These are phyloP conservation scores for Kondoa malvinella DNA, from an alignment of 768 basidiomycete species.

Conservation along the genomic window DNA sequence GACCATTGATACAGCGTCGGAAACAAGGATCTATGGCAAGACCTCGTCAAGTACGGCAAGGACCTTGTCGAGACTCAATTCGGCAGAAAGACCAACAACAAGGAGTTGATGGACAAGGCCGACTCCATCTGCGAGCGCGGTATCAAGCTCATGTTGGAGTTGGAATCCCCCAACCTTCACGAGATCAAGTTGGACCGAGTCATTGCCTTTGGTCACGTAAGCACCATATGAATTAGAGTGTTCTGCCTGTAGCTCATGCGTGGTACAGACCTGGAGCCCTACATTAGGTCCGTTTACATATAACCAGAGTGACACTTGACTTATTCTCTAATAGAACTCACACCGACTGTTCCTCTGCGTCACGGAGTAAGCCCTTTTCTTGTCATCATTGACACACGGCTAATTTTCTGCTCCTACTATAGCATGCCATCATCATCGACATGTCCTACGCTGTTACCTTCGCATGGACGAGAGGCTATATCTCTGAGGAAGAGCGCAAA, in stretches of 20 bases:
- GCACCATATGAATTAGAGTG: no score
- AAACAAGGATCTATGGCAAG: slow-evolving; percentile 30
- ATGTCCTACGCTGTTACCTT: slow-evolving; percentile 34
- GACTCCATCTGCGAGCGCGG: slow-evolving; percentile 31
- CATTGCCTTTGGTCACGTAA: slow-evolving; percentile 32
- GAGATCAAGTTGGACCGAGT: slow-evolving; percentile 34
- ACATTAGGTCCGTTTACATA: no score
- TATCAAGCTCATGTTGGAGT: slow-evolving; percentile 34
- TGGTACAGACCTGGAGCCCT: no score
- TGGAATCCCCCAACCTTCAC: slow-evolving; percentile 34
- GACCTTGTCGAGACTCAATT: slow-evolving; percentile 33
- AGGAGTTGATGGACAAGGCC: slow-evolving; percentile 26
- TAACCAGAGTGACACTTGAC: no score
- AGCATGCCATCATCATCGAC: slow-evolving; percentile 27
- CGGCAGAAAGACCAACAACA: slow-evolving; percentile 29
- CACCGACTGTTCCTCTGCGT: slow-evolving; percentile 30
- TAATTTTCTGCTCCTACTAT: no score
- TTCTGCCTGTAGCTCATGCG: no score
- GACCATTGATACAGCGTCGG: slow-evolving; percentile 19
- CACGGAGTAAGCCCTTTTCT: no score
- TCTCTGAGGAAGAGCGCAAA: slow-evolving; percentile 31
- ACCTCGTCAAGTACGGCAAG: slow-evolving; percentile 32
- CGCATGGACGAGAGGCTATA: slow-evolving; percentile 30
- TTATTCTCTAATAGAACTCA: no score
- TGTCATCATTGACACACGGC: slow-evolving; percentile 26